These are phyloP conservation scores for Coemansia sp. DNA, from an alignment of 192 early-diverging fungal species.

Conservation along the genomic window DNA sequence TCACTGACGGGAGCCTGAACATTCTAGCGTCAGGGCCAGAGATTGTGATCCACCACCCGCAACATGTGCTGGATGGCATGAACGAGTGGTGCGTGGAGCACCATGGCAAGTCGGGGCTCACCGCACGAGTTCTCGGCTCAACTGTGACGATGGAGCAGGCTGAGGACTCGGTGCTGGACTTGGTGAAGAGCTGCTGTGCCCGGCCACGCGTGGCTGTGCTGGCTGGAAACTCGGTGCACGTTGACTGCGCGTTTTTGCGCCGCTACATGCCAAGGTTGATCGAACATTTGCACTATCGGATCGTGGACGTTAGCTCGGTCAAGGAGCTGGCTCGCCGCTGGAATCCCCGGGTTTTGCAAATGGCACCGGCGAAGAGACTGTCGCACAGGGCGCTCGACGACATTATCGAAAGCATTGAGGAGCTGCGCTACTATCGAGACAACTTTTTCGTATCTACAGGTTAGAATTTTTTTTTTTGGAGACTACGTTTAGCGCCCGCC, in stretches of 20 bases:
- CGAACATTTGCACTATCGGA: slow-evolving; percentile 80
- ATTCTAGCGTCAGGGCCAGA: slow-evolving; percentile 73
- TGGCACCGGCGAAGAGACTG: slow-evolving; percentile 60
- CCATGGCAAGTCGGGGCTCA: slow-evolving; percentile 85
- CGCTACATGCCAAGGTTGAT: slow-evolving; percentile 77
- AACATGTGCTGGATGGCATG: slow-evolving; percentile 81
- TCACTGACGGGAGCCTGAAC: slow-evolving; percentile 87
- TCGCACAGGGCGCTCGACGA: slow-evolving; percentile 86
- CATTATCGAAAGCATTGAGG: slow-evolving; percentile 87
- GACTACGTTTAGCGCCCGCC: background rate
- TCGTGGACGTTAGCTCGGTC: slow-evolving; percentile 85
- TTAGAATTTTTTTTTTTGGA: background rate
- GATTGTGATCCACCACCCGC: slow-evolving; percentile 71
- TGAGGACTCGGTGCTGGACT: slow-evolving; percentile 67
- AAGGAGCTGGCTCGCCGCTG: slow-evolving; percentile 86
- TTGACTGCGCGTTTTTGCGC: slow-evolving; percentile 80
- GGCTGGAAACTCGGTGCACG: slow-evolving; percentile 93
- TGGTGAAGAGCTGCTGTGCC: slow-evolving; percentile 72
- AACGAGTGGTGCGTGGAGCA: slow-evolving; percentile 86
- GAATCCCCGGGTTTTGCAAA: slow-evolving; percentile 58
- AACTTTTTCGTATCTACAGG: slow-evolving; percentile 56
- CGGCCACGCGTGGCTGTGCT: slow-evolving; percentile 61
- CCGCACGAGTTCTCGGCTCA: slow-evolving; percentile 67
- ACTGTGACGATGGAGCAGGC: slow-evolving; percentile 66
- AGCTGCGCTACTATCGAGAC: slow-evolving; percentile 74